These are phyloP conservation scores for Rhodotorula mucilaginosa DNA, from an alignment of 1,284 basidiomycete species.

Conservation along the genomic window DNA sequence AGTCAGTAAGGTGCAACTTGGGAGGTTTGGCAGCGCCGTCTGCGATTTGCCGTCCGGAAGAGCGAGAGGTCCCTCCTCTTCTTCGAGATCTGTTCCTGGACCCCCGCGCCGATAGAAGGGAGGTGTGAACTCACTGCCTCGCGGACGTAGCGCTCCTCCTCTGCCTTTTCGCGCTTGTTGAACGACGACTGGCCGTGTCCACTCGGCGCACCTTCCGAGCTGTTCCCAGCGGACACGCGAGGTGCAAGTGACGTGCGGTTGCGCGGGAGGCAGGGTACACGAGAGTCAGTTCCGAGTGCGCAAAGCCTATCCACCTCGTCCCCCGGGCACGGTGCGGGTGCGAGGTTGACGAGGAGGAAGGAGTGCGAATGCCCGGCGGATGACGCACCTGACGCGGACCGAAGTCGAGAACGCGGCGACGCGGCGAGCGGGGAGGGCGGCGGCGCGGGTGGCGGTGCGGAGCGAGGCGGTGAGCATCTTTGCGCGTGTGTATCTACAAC, in stretches of 20 bases:
- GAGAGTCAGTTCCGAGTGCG: neutral
- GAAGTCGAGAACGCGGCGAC: slow-evolving; percentile 17
- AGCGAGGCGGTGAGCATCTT: slow-evolving; percentile 19
- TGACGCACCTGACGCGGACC: slow-evolving; percentile 18
- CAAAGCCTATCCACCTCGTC: neutral
- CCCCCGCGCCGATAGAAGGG: neutral
- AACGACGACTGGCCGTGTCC: slow-evolving; percentile 22
- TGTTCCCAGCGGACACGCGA: neutral
- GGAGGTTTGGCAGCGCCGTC: too few species aligned
- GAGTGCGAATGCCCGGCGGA: neutral
- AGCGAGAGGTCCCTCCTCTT: neutral
- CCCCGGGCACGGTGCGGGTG: neutral
- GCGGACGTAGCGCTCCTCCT: slow-evolving; percentile 35
- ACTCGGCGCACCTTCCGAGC: slow-evolving; percentile 28
- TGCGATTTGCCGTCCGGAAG: too few species aligned
- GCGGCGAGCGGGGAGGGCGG: slow-evolving; percentile 2
- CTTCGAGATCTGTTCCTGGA: neutral
- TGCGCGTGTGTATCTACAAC: neutral
- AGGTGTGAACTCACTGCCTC: slow-evolving; percentile 17
- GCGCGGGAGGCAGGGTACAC: neutral
- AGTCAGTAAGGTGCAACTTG: too few species aligned
- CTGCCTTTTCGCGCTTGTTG: slow-evolving; percentile 37
- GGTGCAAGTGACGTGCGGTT: too few species aligned
- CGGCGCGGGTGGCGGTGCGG: slow-evolving; percentile 1
- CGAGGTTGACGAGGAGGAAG: neutral